Evolutionary conservation across 345 rosid genomes (phyloP), one percentile per base, ranked within the genome.

Genomic region (Moringa oleifera): DNA sequence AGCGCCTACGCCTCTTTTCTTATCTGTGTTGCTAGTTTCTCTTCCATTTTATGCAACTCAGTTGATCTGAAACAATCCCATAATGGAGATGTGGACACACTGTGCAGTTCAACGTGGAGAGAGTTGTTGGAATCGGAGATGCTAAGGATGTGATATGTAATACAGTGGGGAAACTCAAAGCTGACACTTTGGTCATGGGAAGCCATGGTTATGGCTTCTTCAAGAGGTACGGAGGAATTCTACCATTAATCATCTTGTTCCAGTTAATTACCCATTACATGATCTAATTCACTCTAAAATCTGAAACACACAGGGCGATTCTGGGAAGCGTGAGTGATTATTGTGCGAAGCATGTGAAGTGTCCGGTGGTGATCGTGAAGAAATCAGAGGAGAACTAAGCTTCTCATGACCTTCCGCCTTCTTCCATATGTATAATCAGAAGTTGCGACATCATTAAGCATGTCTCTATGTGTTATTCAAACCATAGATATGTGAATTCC

Each of bases 201-300:
- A 84, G 91, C 73, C 98, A 93, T 58, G 98, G 94, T 31, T 93
- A 93, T 55, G 98, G 98, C 18, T 89, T 90, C 87, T 72, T 93
- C 71, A 89, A 84, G 78, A 93, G 88, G 98, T 89, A 68, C 19
- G 20, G 20, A 8, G 17, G 12, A 47, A 51, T n/a, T n/a, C n/a
- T n/a, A n/a, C n/a, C n/a, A n/a, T n/a, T n/a, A n/a, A n/a, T n/a
- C n/a, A n/a, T n/a, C n/a, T n/a, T n/a, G n/a, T n/a, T n/a, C n/a
- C n/a, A n/a, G n/a, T n/a, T n/a, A n/a, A n/a, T n/a, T n/a, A n/a
- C n/a, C n/a, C n/a, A n/a, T 46, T 1, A 7, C 52, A 3, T 20
- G 21, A 1, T 41, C 31, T 59, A 31, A 16, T 51, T 62, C 18
- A 51, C 6, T 13, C 36, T 53, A 6, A 6, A 60, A 20, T 52